Evolutionary conservation across 352 stramenopile genomes (phyloP).

Genomic region (Phytophthora ohioensis): DNA sequence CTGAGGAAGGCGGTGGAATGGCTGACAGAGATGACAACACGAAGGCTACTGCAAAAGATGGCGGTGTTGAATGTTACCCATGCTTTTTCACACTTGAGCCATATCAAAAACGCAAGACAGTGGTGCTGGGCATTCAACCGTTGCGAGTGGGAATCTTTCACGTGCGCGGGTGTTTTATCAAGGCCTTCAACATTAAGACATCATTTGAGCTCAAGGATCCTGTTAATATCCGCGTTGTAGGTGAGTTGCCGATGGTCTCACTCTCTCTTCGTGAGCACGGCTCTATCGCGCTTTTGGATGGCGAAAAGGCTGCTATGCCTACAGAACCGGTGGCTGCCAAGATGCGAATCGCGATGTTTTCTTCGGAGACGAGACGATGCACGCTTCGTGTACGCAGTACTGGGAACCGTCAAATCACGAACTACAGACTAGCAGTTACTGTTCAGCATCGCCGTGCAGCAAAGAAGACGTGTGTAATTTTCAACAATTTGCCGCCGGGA

Average conservation of each 20-base stretch:
- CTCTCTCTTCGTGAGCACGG: slow-evolving; percentile 61
- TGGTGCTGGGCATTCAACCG: slow-evolving; percentile 60
- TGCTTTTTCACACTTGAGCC: slow-evolving; percentile 54
- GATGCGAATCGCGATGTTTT: slow-evolving; percentile 68
- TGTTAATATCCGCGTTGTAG: slow-evolving; percentile 52
- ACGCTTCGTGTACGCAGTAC: slow-evolving; percentile 62
- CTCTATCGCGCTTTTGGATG: slow-evolving; percentile 32
- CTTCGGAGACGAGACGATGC: slow-evolving; percentile 68
- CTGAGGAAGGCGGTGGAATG: slow-evolving; percentile 7
- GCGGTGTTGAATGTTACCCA: slow-evolving; percentile 66
- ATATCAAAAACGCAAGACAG: slow-evolving; percentile 60
- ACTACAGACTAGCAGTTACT: slow-evolving; percentile 47
- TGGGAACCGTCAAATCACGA: slow-evolving; percentile 52
- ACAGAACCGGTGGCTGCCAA: slow-evolving; percentile 16
- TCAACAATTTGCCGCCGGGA: slow-evolving; percentile 47
- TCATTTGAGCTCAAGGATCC: slow-evolving; percentile 49
- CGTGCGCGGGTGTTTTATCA: slow-evolving; percentile 70
- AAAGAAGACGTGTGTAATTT: slow-evolving; percentile 52
- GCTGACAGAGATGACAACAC: not conserved
- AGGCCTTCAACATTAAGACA: slow-evolving; percentile 67
- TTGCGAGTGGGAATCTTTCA: slow-evolving; percentile 51
- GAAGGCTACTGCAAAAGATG: slow-evolving; percentile 4
- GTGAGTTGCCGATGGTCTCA: slow-evolving; percentile 53
- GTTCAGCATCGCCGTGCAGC: slow-evolving; percentile 39
- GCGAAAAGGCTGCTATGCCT: not conserved